Conservation (phyloP, 495 filamentous ascomycete species). For the Apiosordaria backusii region DNA sequence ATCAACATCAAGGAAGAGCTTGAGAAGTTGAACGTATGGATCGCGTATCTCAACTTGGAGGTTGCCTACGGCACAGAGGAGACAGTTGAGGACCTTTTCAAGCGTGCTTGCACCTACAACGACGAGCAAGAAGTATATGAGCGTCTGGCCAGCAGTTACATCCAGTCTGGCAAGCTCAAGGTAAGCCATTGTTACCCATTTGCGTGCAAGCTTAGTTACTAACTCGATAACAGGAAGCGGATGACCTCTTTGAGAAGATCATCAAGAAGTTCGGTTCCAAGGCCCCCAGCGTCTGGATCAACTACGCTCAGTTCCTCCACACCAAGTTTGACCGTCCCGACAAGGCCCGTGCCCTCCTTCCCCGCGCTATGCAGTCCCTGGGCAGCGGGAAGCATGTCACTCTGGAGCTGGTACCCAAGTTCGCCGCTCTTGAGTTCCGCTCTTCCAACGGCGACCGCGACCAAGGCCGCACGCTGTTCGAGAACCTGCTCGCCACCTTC, state of each 20-base stretch:
- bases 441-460: slow-evolving; percentile 80
- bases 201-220: slow-evolving; percentile 18
- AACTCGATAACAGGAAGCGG: slow-evolving; percentile 69
- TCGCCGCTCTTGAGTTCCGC: slow-evolving; percentile 86
- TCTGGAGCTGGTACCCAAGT: slow-evolving; percentile 75
- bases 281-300: slow-evolving; percentile 77
- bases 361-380: slow-evolving; percentile 81
- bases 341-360: slow-evolving; percentile 73
- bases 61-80: slow-evolving; percentile 85
- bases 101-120: slow-evolving; percentile 89
- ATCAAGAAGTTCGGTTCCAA: slow-evolving; percentile 82
- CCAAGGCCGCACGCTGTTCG: slow-evolving; percentile 90
- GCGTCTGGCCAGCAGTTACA: slow-evolving; percentile 86
- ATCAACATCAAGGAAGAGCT: slow-evolving; percentile 83
- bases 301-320: slow-evolving; percentile 92
- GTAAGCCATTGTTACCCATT: slow-evolving; percentile 38
- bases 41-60: slow-evolving; percentile 89
- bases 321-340: slow-evolving; percentile 62
- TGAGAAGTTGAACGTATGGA: slow-evolving; percentile 93
- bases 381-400: slow-evolving; percentile 57
- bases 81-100: slow-evolving; percentile 81
- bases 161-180: slow-evolving; percentile 76
- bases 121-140: slow-evolving; percentile 88
- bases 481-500: slow-evolving; percentile 76
- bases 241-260: slow-evolving; percentile 78